A percentile compares a stretch with the other conserved stretches of the same genome.
phyloP scores from a whole-genome alignment of 2,329 filamentous ascomycete genomes.

The Sordariomycetes sp. region DNA sequence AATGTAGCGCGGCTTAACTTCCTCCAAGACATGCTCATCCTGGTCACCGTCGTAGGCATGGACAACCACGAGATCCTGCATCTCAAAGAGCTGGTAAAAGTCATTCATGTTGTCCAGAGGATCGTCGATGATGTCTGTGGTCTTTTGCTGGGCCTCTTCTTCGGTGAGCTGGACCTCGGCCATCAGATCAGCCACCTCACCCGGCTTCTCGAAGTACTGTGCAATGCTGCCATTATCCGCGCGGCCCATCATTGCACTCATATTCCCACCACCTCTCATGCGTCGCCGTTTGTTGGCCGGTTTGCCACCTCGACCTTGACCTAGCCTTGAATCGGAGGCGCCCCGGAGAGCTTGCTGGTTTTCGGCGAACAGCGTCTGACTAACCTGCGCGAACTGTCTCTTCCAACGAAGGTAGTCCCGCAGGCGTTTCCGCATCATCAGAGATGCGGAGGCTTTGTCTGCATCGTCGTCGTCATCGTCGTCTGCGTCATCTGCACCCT shows the following conservation, averaged over 20 bases:
- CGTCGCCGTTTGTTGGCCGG: constrained; percentile 81
- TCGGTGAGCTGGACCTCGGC: constrained; percentile 76
- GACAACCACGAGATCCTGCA: constrained; percentile 78
- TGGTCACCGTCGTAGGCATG: constrained; percentile 94
- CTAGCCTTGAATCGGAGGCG: constrained; percentile 46
- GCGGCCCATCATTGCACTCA: constrained; percentile 47
- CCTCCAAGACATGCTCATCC: constrained; percentile 93
- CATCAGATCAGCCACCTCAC: constrained; percentile 74
- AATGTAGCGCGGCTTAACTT: constrained; percentile 85
- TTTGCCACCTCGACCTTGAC: constrained; percentile 40
- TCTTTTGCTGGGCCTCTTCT: constrained; percentile 64
- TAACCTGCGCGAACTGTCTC: constrained; percentile 77
- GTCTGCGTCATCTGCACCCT: background rate
- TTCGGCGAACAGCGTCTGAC: constrained; percentile 66
- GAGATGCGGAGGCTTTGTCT: constrained; percentile 61
- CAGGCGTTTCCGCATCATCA: constrained; percentile 85
- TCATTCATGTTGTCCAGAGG: constrained; percentile 86
- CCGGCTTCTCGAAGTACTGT: constrained; percentile 72
- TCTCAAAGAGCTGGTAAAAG: constrained; percentile 84
- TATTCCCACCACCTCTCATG: constrained; percentile 66
- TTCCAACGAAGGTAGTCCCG: constrained; percentile 89
- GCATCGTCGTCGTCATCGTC: constrained; percentile 39
- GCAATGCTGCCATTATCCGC: constrained; percentile 66
- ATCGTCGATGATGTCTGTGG: constrained; percentile 65
- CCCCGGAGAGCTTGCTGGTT: constrained; percentile 69